Conservation (phyloP, 176 grass and related monocot genomes). For the Rhynchospora breviuscula region DNA sequence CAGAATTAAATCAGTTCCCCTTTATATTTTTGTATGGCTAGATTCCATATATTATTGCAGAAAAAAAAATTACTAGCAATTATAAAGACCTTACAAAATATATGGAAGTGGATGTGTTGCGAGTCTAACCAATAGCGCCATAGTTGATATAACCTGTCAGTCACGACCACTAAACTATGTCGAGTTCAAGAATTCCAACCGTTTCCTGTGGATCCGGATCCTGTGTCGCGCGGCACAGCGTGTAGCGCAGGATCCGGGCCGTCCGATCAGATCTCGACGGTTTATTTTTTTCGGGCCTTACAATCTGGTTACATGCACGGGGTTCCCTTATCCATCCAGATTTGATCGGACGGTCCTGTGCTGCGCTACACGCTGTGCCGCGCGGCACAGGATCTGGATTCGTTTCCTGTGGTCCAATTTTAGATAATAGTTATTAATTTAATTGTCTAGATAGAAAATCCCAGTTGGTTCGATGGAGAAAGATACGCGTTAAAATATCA, state of each 20-base stretch:
- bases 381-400: too few species aligned
- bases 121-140: not conserved
- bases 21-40: too few species aligned
- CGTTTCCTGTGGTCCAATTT: not conserved
- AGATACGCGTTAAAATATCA: not conserved
- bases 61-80: not conserved
- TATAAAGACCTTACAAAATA: not conserved
- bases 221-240: too few species aligned
- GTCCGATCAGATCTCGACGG: too few species aligned
- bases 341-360: too few species aligned
- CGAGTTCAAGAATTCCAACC: not conserved
- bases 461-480: not conserved
- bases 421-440: not conserved
- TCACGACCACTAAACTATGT: not conserved
- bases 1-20: too few species aligned
- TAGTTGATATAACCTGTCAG: not conserved
- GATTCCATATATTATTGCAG: not conserved
- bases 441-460: not conserved
- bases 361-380: too few species aligned
- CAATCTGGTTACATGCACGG: too few species aligned
- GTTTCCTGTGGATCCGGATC: too few species aligned
- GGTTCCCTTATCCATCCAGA: too few species aligned
- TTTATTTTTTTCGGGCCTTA: too few species aligned
- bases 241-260: too few species aligned
- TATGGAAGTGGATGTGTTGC: not conserved